phyloP scores from a whole-genome alignment of 1,284 basidiomycete species.

The Inonotus hispidus region DNA sequence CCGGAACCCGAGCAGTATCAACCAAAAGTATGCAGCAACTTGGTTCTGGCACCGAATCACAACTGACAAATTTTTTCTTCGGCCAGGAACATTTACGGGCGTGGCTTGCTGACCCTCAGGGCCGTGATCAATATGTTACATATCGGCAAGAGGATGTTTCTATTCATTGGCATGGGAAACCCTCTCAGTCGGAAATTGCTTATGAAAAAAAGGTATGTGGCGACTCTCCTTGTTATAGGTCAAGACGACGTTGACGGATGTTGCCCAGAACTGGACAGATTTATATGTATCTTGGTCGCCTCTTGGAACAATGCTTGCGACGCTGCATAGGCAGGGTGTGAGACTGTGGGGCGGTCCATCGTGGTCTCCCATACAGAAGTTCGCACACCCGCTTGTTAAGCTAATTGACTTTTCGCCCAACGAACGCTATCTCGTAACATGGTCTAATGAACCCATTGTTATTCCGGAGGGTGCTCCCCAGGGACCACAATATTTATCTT shows the following conservation, averaged over 20 bases:
- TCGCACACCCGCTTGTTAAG: slow-evolving; percentile 94
- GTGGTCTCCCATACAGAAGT: slow-evolving; percentile 83
- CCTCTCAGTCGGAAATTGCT: slow-evolving; percentile 81
- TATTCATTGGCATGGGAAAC: slow-evolving; percentile 92
- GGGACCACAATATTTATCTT: slow-evolving; percentile 83
- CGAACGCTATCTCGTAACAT: slow-evolving; percentile 96
- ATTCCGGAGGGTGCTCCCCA: slow-evolving; percentile 79
- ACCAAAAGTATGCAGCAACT: slow-evolving; percentile 55
- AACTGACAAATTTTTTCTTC: not conserved
- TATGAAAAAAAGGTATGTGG: slow-evolving; percentile 61
- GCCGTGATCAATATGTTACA: slow-evolving; percentile 94
- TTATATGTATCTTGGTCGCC: slow-evolving; percentile 98
- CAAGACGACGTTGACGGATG: not conserved
- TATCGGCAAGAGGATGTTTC: slow-evolving; percentile 91
- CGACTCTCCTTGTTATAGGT: slow-evolving; percentile 5
- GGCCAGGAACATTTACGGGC: slow-evolving; percentile 87
- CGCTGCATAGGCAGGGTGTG: slow-evolving; percentile 93
- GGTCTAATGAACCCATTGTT: slow-evolving; percentile 94
- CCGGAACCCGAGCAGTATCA: slow-evolving; percentile 77
- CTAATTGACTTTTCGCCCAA: slow-evolving; percentile 97
- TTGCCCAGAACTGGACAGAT: slow-evolving; percentile 85
- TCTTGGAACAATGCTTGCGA: slow-evolving; percentile 89
- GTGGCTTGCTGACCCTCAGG: slow-evolving; percentile 90
- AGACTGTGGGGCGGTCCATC: slow-evolving; percentile 93
- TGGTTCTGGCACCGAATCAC: slow-evolving; percentile 1